A percentile compares a stretch with the other conserved stretches of the same genome.
These are phyloP conservation scores for Gymnopilus junonius DNA, from an alignment of 768 basidiomycete species.

Conservation along the genomic window DNA sequence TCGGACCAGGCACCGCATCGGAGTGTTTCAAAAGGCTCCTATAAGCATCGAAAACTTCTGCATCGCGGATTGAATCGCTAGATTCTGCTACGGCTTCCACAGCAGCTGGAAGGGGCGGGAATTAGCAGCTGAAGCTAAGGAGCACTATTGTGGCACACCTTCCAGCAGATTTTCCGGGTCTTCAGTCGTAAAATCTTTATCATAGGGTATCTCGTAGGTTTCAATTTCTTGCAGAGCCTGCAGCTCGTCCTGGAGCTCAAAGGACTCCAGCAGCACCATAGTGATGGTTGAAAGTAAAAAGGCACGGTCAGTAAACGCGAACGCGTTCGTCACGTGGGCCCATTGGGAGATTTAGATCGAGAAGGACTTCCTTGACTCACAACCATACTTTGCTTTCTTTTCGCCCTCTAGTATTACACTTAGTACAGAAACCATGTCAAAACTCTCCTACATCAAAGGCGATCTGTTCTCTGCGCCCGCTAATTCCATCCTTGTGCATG, in stretches of 20 bases:
- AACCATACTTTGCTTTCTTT: background rate
- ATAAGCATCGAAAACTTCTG: slow-evolving; percentile 79
- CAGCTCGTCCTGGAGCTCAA: slow-evolving; percentile 83
- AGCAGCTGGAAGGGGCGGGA: slow-evolving; percentile 52
- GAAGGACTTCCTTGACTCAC: background rate
- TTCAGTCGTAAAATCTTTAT: slow-evolving; percentile 64
- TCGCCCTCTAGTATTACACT: background rate
- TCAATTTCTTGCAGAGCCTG: slow-evolving; percentile 63
- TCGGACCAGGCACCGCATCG: slow-evolving; percentile 58
- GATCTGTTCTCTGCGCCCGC: slow-evolving; percentile 42
- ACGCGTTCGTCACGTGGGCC: background rate
- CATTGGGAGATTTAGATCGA: no score
- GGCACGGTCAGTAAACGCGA: background rate
- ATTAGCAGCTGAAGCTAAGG: background rate
- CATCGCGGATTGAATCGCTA: slow-evolving; percentile 71
- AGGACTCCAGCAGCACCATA: slow-evolving; percentile 39
- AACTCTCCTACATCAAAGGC: slow-evolving; percentile 35
- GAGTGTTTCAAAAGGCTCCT: slow-evolving; percentile 81
- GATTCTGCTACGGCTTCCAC: slow-evolving; percentile 81
- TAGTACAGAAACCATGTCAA: background rate
- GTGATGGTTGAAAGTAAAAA: background rate
- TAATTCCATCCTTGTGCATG: slow-evolving; percentile 42
- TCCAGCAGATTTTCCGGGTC: slow-evolving; percentile 62
- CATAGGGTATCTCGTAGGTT: slow-evolving; percentile 68
- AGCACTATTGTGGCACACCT: slow-evolving; percentile 40